Conservation (phyloP, 768 basidiomycete genomes). For the Boletus tomentosulus region DNA sequence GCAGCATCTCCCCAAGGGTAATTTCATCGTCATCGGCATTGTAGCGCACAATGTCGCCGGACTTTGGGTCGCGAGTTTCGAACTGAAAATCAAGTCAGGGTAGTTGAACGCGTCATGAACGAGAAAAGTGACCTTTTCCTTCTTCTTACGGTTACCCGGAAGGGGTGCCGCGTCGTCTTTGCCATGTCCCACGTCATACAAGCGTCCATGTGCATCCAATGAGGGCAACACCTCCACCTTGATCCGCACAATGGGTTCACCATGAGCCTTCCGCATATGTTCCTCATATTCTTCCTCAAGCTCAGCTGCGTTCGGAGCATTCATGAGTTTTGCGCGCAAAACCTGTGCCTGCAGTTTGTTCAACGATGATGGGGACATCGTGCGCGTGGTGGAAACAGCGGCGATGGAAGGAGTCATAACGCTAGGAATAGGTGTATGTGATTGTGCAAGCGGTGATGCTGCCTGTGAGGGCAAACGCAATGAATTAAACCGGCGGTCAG, state of each 20-base stretch:
- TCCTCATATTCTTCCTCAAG: slow-evolving; percentile 85
- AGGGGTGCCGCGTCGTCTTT: slow-evolving; percentile 47
- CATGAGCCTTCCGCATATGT: slow-evolving; percentile 51
- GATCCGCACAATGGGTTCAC: slow-evolving; percentile 43
- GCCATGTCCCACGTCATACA: slow-evolving; percentile 91
- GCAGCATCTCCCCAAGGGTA: slow-evolving; percentile 85
- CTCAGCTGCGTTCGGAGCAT: slow-evolving; percentile 65
- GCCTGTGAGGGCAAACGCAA: slow-evolving; percentile 58
- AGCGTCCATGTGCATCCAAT: slow-evolving; percentile 71
- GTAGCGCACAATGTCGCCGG: slow-evolving; percentile 83
- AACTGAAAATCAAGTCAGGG: slow-evolving; percentile 41
- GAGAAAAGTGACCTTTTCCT: slow-evolving; percentile 50
- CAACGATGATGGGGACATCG: slow-evolving; percentile 70
- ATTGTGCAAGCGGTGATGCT: slow-evolving; percentile 54
- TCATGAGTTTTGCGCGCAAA: slow-evolving; percentile 85
- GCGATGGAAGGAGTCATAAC: slow-evolving; percentile 74
- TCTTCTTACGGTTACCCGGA: slow-evolving; percentile 77
- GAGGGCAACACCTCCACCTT: slow-evolving; percentile 87
- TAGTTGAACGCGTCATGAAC: not conserved
- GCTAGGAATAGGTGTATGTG: slow-evolving; percentile 83
- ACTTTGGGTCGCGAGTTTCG: slow-evolving; percentile 86
- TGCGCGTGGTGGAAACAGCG: slow-evolving; percentile 35
- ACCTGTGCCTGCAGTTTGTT: slow-evolving; percentile 94
- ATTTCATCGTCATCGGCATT: slow-evolving; percentile 88
- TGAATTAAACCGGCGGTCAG: slow-evolving; percentile 55